Percentiles rank a stretch among this genome's conserved stretches.
phyloP scores from a whole-genome alignment of 306 rosid species.

The Vigna hirtella region DNA sequence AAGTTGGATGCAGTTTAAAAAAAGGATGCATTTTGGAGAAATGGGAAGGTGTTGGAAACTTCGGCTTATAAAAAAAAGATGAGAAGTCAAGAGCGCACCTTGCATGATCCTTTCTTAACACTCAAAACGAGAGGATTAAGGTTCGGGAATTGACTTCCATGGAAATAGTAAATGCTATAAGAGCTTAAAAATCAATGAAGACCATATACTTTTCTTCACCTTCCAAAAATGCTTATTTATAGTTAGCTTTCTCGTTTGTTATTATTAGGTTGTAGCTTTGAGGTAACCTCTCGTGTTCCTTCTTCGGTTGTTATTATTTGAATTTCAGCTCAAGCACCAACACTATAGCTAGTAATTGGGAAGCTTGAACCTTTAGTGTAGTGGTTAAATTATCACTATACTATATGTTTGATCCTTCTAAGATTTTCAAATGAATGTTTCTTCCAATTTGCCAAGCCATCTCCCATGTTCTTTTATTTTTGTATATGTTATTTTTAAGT shows the following conservation, averaged over 20 bases:
- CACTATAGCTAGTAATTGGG: conserved; percentile 20
- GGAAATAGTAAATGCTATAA: conserved; percentile 35
- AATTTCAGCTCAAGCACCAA: conserved; percentile 40
- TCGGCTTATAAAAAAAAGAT: conserved; percentile 48
- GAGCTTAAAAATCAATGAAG: conserved; percentile 49
- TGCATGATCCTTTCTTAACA: conserved; percentile 55
- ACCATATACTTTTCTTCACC: conserved; percentile 46
- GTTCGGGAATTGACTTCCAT: conserved; percentile 99
- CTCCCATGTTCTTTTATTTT: conserved; percentile 20
- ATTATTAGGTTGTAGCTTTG: conserved; percentile 51
- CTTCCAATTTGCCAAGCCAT: conserved; percentile 31
- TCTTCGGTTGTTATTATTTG: conserved; percentile 32
- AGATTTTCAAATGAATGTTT: conserved; percentile 45
- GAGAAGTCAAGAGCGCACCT: conserved; percentile 99
- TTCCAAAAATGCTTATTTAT: conserved; percentile 42
- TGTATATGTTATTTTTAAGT: neutral
- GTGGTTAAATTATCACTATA: conserved; percentile 24
- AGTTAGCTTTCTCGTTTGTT: conserved; percentile 2
- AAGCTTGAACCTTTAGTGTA: conserved; percentile 27
- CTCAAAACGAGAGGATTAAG: conserved; percentile 60
- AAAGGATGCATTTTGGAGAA: conserved; percentile 48
- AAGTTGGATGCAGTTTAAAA: conserved; percentile 48
- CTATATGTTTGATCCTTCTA: conserved; percentile 20
- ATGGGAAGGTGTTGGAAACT: conserved; percentile 46
- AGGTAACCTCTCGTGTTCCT: conserved; percentile 43